Evolutionary conservation across 225 moss, liverwort and hornwort species (phyloP).

Genomic region (Straminergon stramineum): DNA sequence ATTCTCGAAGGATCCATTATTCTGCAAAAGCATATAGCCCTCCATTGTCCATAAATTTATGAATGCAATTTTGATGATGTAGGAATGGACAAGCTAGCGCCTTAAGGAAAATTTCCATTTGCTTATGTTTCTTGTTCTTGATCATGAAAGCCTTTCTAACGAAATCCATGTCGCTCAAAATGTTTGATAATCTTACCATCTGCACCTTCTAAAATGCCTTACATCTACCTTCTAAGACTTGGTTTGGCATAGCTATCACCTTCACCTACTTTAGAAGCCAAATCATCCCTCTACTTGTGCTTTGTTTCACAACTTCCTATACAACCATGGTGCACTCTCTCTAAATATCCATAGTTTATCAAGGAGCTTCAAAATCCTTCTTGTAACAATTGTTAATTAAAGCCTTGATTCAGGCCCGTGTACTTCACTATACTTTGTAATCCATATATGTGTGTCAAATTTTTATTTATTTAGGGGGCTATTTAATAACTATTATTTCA

Average conservation of each 20-base stretch:
- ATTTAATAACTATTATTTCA: no score
- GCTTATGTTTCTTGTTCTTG: neutral
- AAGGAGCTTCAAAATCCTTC: neutral
- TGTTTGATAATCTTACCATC: neutral
- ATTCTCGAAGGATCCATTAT: neutral
- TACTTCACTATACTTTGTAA: no score
- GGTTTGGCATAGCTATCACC: accelerated
- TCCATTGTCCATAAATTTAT: neutral
- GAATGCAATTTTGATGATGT: neutral
- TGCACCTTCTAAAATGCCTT: accelerated
- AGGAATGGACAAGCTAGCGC: neutral
- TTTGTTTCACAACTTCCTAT: neutral
- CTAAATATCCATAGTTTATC: neutral
- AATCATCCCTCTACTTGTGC: accelerated
- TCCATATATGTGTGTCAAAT: no score
- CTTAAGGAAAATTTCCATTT: neutral
- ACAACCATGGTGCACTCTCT: accelerated
- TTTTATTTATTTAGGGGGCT: no score
- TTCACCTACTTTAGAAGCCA: neutral
- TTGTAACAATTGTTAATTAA: neutral
- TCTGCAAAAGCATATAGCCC: neutral
- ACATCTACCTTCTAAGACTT: neutral
- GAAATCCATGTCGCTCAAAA: accelerated
- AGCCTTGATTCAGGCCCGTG: no score
- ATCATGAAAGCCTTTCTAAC: neutral